Evolutionary conservation across 371 early-diverging fungal genomes (phyloP).

Genomic region (Thermomucor indicae-seudaticae): DNA sequence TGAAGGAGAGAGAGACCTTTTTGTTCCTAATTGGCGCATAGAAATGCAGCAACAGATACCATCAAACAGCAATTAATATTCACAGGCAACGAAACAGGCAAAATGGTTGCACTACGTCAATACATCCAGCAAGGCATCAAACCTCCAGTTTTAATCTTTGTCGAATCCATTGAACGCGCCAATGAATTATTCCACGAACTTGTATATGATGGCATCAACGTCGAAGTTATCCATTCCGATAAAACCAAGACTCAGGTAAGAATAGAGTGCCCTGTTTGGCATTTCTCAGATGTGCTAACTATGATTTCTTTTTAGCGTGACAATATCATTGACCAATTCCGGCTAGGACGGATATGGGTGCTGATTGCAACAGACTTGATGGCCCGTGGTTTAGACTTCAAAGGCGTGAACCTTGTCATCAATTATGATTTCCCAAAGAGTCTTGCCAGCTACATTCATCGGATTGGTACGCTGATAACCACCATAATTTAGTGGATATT

Average conservation of each 20-base stretch:
- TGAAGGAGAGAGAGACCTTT: background rate
- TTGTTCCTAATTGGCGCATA: constrained; percentile 9
- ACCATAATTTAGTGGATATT: too few relatives aligned
- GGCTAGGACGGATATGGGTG: constrained; percentile 88
- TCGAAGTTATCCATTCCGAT: constrained; percentile 94
- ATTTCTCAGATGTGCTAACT: too few relatives aligned
- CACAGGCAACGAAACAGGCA: constrained; percentile 93
- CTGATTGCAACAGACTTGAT: constrained; percentile 97
- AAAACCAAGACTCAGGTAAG: constrained; percentile 79
- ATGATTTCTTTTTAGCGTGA: constrained; percentile 63
- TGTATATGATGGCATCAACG: constrained; percentile 95
- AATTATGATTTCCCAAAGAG: constrained; percentile 97
- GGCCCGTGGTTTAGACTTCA: constrained; percentile 95
- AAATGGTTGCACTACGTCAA: constrained; percentile 88
- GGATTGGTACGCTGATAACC: constrained; percentile 71
- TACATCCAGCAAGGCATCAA: constrained; percentile 77
- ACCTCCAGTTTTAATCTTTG: constrained; percentile 93
- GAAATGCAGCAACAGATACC: constrained; percentile 89
- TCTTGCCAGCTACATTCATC: constrained; percentile 90
- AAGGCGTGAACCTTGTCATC: constrained; percentile 88
- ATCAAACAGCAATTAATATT: constrained; percentile 90
- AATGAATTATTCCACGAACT: constrained; percentile 92
- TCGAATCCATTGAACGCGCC: constrained; percentile 95
- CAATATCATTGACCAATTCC: constrained; percentile 85
- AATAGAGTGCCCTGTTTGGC: too few relatives aligned